phyloP scores from a whole-genome alignment of 73 alveolate species.

The Paraurostyla sp. region DNA sequence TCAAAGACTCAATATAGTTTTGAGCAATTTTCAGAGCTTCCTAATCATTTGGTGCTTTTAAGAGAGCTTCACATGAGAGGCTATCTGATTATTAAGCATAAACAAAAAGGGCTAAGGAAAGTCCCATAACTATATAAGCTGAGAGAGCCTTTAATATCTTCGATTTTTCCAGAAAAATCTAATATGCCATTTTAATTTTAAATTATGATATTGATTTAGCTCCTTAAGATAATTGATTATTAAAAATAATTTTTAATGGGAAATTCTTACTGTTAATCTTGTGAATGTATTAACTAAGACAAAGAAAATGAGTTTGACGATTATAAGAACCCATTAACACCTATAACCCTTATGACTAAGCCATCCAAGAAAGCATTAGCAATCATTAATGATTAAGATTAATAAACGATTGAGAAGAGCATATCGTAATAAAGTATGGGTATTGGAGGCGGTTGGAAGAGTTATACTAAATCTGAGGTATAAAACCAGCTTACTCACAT shows the following conservation, averaged over 20 bases:
- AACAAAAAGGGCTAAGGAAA: background rate
- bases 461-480: background rate
- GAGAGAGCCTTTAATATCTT: background rate
- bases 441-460: background rate
- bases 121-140: background rate
- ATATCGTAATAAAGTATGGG: background rate
- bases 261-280: background rate
- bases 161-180: conserved; percentile 58
- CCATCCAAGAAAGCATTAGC: background rate
- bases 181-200: conserved; percentile 7
- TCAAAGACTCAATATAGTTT: conserved; percentile 5
- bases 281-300: background rate
- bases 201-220: background rate
- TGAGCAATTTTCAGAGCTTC: conserved; percentile 31
- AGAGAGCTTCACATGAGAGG: background rate
- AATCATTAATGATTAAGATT: no score
- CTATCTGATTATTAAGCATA: background rate
- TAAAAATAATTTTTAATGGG: background rate
- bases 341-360: background rate
- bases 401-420: background rate
- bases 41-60: background rate
- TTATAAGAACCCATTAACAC: background rate
- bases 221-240: background rate
- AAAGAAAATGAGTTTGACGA: background rate
- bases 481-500: background rate